Evolutionary conservation across 106 monocot species (phyloP), one percentile per base, ranked within the genome.

Genomic region (Platanthera zijinensis): DNA sequence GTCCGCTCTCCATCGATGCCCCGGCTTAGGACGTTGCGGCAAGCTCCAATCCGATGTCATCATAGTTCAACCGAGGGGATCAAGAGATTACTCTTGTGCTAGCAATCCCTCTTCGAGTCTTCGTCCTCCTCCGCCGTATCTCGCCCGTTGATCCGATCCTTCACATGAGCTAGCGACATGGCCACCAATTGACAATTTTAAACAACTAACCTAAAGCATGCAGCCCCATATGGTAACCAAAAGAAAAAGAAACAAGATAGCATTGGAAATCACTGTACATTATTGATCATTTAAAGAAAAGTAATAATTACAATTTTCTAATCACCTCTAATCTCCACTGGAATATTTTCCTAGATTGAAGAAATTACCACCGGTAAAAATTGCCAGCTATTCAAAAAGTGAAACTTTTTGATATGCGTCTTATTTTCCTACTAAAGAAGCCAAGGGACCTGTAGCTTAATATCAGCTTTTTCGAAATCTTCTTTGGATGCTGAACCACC

Each of bases 401-500:
- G n/a, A n/a, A 21, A 1, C 75, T 71, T 81, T 90, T 95, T 69
- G 78, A 82, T 52, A 86, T 77, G 4, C 71, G 62, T 59, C 50
- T 81, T 11, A 80, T 54, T 77, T 78, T 86, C 78, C 82, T 85
- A 78, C 77, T 30, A 12, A 95, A 82, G 72, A 90, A 86, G 49
- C 87, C 61, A 30, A 77, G 78, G 66, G 75, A 72, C 74, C 77
- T 84, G 0, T 69, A 50, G 74, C 64, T 84, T 17, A 71, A 30
- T 50, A 46, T 72, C 9, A 63, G 71, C 51, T 79, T 82, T 47
- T 15, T 61, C 11, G 74, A 56, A 10, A 52, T 67, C 10, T 82
- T 73, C 3, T 18, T 69, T 64, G 48, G 13, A 64, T 52, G 63
- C 56, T 69, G 47, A 4, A 68, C 59, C 10, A 51, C 14, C 45